phyloP scores from a whole-genome alignment of 78 protist species.

The Dictyostelium citrinum region DNA sequence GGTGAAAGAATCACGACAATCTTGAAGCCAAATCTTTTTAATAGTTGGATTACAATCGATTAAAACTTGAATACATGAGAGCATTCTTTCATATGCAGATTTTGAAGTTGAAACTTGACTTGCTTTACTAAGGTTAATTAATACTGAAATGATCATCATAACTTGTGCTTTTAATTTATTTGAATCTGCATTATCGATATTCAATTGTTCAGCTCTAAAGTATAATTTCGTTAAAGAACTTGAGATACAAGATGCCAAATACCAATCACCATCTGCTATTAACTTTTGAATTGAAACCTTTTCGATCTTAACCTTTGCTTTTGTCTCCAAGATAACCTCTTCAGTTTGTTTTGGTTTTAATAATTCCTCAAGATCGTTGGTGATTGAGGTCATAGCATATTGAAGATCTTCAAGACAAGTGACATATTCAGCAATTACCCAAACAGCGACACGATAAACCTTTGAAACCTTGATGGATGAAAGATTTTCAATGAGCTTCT shows the following conservation, averaged over 20 bases:
- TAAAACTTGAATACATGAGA: slow-evolving; percentile 72
- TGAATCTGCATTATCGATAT: neutral
- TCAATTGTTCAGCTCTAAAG: slow-evolving; percentile 48
- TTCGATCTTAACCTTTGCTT: slow-evolving; percentile 32
- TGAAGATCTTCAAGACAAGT: slow-evolving; percentile 72
- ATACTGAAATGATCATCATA: slow-evolving; percentile 65
- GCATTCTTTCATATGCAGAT: slow-evolving; percentile 84
- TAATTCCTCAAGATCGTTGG: slow-evolving; percentile 27
- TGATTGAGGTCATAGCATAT: slow-evolving; percentile 57
- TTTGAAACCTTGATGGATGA: slow-evolving; percentile 49
- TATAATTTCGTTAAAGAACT: slow-evolving; percentile 86
- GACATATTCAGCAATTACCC: slow-evolving; percentile 92
- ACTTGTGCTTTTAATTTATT: slow-evolving; percentile 73
- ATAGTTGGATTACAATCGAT: slow-evolving; percentile 1
- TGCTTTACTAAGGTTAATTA: slow-evolving; percentile 80
- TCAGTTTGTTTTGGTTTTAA: slow-evolving; percentile 44
- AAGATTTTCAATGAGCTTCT: slow-evolving; percentile 73
- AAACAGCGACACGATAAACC: slow-evolving; percentile 90
- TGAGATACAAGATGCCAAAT: slow-evolving; percentile 16
- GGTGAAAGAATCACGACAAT: slow-evolving; percentile 82
- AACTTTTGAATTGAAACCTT: neutral
- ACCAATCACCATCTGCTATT: slow-evolving; percentile 61
- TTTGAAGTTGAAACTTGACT: slow-evolving; percentile 38
- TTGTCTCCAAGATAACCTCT: neutral
- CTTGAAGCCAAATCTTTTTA: slow-evolving; percentile 32